Evolutionary conservation across 257 asterid genomes (phyloP), one percentile per base, ranked within the genome.

Genomic region (Avicennia marina): DNA sequence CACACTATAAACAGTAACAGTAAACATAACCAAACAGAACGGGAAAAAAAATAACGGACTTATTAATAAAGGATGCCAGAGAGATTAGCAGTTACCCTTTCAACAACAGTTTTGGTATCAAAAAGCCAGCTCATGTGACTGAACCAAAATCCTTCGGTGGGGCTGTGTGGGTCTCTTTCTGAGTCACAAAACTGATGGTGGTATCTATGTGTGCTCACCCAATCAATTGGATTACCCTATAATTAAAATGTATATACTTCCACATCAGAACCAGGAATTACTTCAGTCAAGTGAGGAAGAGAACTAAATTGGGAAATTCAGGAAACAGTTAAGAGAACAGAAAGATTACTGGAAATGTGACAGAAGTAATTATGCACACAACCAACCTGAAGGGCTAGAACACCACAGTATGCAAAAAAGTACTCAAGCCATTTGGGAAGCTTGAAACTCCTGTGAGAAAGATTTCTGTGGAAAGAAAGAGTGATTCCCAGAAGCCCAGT

Each of bases 151-250:
- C 95, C 97, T 72, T 81, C 94, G 27, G 38, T 36, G 17, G 97
- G 97, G 57, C 87, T 89, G 62, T 85, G 96, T 38, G 96, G 95
- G 32, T 88, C 94, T 52, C 33, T 88, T 0, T 75, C 84, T 39
- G 97, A 64, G 57, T 85, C 97, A 75, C 90, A 78, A 61, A 71
- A 89, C 47, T 89, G 90, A 63, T 89, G 95, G 73, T 89, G 97
- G 77, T 72, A 77, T 57, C 96, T 79, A 36, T 85, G 97, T 49
- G 89, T 89, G 60, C 95, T 85, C 79, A 89, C 96, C 94, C 96
- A 89, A 18, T 79, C 84, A 58, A 86, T 83, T 56, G 97, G 97
- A 62, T 61, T 65, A 17, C 97, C 94, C 95, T 85, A 55, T 45
- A 61, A 27, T 7, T 10, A 1, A 56, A 8, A 43, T 21, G n/a